Base-by-base conservation (phyloP, 352 stramenopile species). In the Globisporangium radiosum region DNA sequence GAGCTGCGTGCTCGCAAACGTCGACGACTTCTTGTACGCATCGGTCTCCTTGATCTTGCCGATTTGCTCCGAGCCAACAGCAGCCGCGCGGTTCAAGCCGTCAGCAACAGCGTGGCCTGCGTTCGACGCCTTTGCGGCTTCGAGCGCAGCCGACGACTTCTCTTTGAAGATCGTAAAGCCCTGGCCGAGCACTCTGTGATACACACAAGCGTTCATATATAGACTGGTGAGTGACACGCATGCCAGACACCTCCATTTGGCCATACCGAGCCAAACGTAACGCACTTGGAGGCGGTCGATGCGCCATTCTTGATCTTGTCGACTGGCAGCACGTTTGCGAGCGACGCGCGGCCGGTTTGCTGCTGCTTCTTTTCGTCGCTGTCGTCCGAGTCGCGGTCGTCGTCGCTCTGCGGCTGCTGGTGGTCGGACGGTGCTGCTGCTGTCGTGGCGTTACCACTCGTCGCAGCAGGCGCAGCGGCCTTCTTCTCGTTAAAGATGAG, bases 271-370 rank as follows among this genome's bases (percentile, higher is more conserved):
- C 25, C 52, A 37, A 64, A 47, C 37, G 36, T 60, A 43, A 72
- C 78, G 38, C 59, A 91, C 83, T 91, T 92, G 54, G 74, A 76
- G 38, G 85, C 85, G 1, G 79, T 92, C 38, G 69, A 81, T 5
- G 85, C 85, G 53, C 85, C 85, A 62, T 95, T 95, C 79, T 95
- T 95, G 63, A 95, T 72, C 73, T 92, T 92, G 61, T 95, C 85
- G 33, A 95, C 81, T 0, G 85, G 85, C 25, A 95, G 64, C 10
- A 91, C 83, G 57, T 95, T 93, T 54, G 69, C 73, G 15, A 95
- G 49, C 1, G 85, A 93, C 8, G 85, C 74, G 51, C 77, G 75
- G 7, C 45, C 45, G 17, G 45, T 33, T 47, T 79, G 71, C 14
- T 39, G 50, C n/a, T 62, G 54, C 65, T 90, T 87, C 57, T 75